Evolutionary conservation across 768 basidiomycete genomes (phyloP), one percentile per base, ranked within the genome.

Genomic region (Kwoniella shandongensis): DNA sequence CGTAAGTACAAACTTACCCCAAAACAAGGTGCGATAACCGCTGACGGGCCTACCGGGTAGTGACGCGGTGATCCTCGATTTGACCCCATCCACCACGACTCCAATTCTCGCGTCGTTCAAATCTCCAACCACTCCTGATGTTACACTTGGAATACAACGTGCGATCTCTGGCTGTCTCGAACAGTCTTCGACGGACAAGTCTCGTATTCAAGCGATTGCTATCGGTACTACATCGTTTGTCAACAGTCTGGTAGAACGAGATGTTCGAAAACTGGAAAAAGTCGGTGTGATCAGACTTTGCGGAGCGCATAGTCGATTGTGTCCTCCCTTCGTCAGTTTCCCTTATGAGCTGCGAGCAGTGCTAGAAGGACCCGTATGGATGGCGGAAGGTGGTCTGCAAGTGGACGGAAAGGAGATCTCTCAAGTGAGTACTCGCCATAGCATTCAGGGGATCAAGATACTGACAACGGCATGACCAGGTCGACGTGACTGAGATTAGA

Each of bases 151-250:
- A 27, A 86, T 87, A 49, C 82, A 83, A 50, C 57, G 65, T 2
- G 84, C 83, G 0, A 77, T 86, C 18, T 74, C 76, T 12, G 72
- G 73, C 1, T 80, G 84, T 4, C 73, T 86, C 45, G 68, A 77
- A 7, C 79, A 76, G 20, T 66, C 67, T 4, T n/a, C 69, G 1
- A 67, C 81, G 4, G 70, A 78, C 46, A 73, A 77, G 4, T 57
- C 75, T 1, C 62, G 78, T 1, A 77, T 86, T 30, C 76, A 81
- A 47, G 81, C 82, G 5, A 67, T 86, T 58, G 80, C 82, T 30
- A 83, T 86, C 57, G 85, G 86, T 30, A 86, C 85, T 0, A 86
- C 85, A 78, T 81, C 82, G 66, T 84, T 84, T 55, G 78, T 84
- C 23, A 84, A 86, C 60, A 83, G 84, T 1, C 80, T 87, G 2